Conservation (phyloP, 306 rosid genomes). For the Oemleria cerasiformis region DNA sequence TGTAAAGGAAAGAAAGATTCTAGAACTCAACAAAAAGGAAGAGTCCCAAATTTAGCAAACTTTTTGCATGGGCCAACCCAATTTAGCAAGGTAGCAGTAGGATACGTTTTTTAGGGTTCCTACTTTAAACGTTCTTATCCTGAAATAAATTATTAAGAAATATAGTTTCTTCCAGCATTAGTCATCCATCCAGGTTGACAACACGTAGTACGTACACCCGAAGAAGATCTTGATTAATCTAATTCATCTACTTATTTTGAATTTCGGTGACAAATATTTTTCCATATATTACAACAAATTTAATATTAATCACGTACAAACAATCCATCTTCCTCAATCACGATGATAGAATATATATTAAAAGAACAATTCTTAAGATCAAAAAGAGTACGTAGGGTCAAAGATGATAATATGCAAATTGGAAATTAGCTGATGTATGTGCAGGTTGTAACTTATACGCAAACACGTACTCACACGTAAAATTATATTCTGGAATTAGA, state of each 20-base stretch:
- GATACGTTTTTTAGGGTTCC: too few relatives aligned
- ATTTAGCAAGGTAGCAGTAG: not conserved
- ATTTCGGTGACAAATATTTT: too few relatives aligned
- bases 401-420: not conserved
- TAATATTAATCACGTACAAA: too few relatives aligned
- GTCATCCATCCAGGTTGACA: not conserved
- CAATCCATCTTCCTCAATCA: too few relatives aligned
- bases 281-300: too few relatives aligned
- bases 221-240: not conserved
- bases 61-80: not conserved
- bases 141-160: too few relatives aligned
- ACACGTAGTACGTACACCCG: too few relatives aligned
- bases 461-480: too few relatives aligned
- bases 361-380: not conserved
- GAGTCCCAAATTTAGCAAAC: conserved; percentile 12
- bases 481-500: not conserved
- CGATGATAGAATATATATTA: not conserved
- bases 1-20: not conserved
- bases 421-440: not conserved
- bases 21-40: too few relatives aligned
- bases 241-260: not conserved
- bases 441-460: conserved; percentile 7
- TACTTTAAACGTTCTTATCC: too few relatives aligned
- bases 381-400: not conserved
- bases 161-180: not conserved